Base-by-base conservation (phyloP, 345 rosid genomes). In the Turnera subulata region DNA sequence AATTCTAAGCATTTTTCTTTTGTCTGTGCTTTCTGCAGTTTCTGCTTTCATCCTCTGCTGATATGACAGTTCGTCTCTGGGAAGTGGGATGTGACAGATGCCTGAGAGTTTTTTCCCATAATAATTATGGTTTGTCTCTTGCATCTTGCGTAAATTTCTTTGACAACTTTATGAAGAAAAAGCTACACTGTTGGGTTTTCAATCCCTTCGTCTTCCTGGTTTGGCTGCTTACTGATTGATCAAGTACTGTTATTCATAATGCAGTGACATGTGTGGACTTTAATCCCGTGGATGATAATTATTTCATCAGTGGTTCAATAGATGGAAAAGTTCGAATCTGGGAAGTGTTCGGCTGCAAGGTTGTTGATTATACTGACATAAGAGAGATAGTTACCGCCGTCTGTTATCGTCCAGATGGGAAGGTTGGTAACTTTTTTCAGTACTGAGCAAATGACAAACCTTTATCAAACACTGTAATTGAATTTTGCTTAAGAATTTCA, bases 241-340 rank as follows among this genome's bases (percentile, higher is more conserved):
- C n/a, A n/a, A n/a, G n/a, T n/a, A n/a, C 8, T 38, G 17, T 50
- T 32, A 12, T 44, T 18, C 14, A 43, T 63, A 48, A 39, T 73
- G 72, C 77, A 84, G 91, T 84, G 58, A 81, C 84, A 52, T 79
- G 81, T 63, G 83, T 84, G 24, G 76, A 81, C 58, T 81, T 84
- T 70, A 81, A 81, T 51, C 91, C 84, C 25, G 67, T 67, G 49
- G 83, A 81, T 70, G 82, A 77, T 40, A 73, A 84, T 70, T 75
- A 75, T 69, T 81, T 84, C 60, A 77, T 84, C 69, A 79, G 83
- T 11, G 91, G 84, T 62, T 84, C 86, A 20, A 73, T 72, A 11
- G 91, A 84, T 75, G 87, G 87, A 18, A 84, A 71, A 70, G 86
- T 85, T 51, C 88, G 96, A 21, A 75, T 85, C 53, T 88, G 96